These are phyloP conservation scores for Tuber microsphaerosporum DNA, from an alignment of 495 filamentous ascomycete species.

Conservation along the genomic window DNA sequence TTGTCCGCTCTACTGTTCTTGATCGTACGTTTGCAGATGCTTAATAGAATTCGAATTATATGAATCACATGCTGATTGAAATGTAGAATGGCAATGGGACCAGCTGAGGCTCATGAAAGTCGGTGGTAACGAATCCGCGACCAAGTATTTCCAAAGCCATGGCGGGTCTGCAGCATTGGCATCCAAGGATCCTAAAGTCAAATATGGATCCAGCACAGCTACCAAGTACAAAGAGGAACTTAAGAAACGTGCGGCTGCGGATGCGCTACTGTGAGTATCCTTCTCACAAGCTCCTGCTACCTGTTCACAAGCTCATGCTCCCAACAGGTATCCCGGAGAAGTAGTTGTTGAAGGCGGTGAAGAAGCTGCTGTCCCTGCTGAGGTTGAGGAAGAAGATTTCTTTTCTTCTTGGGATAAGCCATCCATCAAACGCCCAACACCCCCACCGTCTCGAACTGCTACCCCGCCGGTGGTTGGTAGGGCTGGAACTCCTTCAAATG, in stretches of 20 bases:
- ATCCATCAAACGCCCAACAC: conserved; percentile 90
- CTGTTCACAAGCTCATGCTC: conserved; percentile 24
- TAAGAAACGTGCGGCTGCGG: conserved; percentile 68
- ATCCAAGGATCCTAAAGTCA: conserved; percentile 91
- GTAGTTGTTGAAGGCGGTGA: conserved; percentile 73
- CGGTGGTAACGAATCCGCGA: conserved; percentile 94
- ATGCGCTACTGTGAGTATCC: conserved; percentile 65
- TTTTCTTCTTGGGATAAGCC: conserved; percentile 99
- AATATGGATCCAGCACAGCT: conserved; percentile 84
- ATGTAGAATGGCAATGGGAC: conserved; percentile 98
- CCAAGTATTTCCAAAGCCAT: conserved; percentile 93
- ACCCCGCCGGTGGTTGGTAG: conserved; percentile 80
- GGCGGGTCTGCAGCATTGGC: conserved; percentile 87
- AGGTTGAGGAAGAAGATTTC: conserved; percentile 87
- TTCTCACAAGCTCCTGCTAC: conserved; percentile 8
- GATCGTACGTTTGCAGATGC: conserved; percentile 63
- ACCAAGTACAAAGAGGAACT: conserved; percentile 96
- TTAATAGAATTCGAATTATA: background rate
- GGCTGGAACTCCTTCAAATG: conserved; percentile 62
- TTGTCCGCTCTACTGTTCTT: conserved; percentile 95
- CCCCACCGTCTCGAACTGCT: conserved; percentile 81
- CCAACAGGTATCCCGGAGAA: conserved; percentile 68
- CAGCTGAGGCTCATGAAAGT: conserved; percentile 97
- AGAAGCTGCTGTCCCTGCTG: conserved; percentile 65
- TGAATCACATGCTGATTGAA: conserved; percentile 8